Percentiles rank a stretch among this genome's conserved stretches.
Evolutionary conservation across 306 rosid genomes (phyloP).

Genomic region (Lablab purpureus): DNA sequence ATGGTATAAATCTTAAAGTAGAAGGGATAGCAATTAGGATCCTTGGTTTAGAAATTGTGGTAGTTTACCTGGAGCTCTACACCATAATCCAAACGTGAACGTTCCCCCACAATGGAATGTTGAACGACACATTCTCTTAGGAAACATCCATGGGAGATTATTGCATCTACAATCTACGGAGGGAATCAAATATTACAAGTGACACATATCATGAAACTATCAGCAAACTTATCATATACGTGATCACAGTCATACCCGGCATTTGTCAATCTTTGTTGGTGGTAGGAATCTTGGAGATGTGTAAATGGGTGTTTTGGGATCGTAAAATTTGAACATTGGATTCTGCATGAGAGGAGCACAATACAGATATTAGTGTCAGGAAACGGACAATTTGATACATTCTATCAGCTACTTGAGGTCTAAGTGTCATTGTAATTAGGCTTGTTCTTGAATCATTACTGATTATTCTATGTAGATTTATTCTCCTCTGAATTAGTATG

Average conservation of each 20-base stretch:
- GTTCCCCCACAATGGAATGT: slow-evolving; percentile 85
- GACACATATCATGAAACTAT: slow-evolving; percentile 10
- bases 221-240: background rate
- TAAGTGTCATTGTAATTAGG: background rate
- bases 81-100: slow-evolving; percentile 83
- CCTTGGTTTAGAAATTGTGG: slow-evolving; percentile 13
- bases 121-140: slow-evolving; percentile 69
- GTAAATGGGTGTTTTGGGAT: slow-evolving; percentile 85
- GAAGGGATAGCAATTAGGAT: background rate
- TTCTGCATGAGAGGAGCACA: slow-evolving; percentile 55
- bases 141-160: slow-evolving; percentile 96
- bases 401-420: slow-evolving; percentile 9
- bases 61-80: slow-evolving; percentile 76
- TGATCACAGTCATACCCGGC: slow-evolving; percentile 63
- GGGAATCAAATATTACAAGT: slow-evolving; percentile 46
- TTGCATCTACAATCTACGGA: slow-evolving; percentile 79
- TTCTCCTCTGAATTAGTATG: slow-evolving; percentile 9
- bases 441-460: background rate
- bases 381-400: slow-evolving; percentile 2
- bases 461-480: background rate
- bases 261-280: slow-evolving; percentile 89
- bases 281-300: slow-evolving; percentile 95
- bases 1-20: slow-evolving; percentile 3
- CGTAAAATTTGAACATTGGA: slow-evolving; percentile 82
- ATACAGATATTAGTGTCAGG: slow-evolving; percentile 37